Conservation (phyloP, 1,139 yeast genomes). For the Sporopachydermia cereana region DNA sequence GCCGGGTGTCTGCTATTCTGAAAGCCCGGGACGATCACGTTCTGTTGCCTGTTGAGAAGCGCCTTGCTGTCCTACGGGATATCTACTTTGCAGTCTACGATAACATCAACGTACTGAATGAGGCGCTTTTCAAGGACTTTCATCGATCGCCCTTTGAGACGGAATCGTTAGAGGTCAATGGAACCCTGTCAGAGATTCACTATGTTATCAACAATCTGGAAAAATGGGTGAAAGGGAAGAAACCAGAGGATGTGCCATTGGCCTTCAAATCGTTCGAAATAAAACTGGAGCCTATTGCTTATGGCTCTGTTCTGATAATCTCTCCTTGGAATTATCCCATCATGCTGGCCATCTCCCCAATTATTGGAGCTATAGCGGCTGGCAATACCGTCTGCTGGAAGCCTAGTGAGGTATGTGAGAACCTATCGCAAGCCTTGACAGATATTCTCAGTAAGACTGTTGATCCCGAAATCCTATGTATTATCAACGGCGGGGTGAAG, state of each 20-base stretch:
- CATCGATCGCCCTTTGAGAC: constrained; percentile 55
- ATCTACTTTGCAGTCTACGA: constrained; percentile 56
- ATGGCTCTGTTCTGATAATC: constrained; percentile 66
- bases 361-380: constrained; percentile 75
- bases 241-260: constrained; percentile 34
- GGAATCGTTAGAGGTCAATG: constrained; percentile 41
- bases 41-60: constrained; percentile 41
- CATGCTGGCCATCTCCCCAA: constrained; percentile 48
- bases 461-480: constrained; percentile 41
- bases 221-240: constrained; percentile 48
- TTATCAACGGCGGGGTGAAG: constrained; percentile 62
- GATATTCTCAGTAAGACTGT: constrained; percentile 41
- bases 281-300: constrained; percentile 51
- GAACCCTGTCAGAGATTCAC: constrained; percentile 43
- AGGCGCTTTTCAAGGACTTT: constrained; percentile 57
- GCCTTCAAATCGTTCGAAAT: constrained; percentile 37
- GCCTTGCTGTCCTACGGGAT: constrained; percentile 56
- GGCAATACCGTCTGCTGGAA: constrained; percentile 79
- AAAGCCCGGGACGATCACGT: constrained; percentile 18
- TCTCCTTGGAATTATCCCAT: constrained; percentile 88
- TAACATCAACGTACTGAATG: constrained; percentile 40
- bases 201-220: constrained; percentile 49
- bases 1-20: constrained; percentile 25
- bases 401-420: constrained; percentile 67
- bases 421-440: constrained; percentile 44